Conservation (phyloP, 208 protist species). For the Trypanosoma grayi region DNA sequence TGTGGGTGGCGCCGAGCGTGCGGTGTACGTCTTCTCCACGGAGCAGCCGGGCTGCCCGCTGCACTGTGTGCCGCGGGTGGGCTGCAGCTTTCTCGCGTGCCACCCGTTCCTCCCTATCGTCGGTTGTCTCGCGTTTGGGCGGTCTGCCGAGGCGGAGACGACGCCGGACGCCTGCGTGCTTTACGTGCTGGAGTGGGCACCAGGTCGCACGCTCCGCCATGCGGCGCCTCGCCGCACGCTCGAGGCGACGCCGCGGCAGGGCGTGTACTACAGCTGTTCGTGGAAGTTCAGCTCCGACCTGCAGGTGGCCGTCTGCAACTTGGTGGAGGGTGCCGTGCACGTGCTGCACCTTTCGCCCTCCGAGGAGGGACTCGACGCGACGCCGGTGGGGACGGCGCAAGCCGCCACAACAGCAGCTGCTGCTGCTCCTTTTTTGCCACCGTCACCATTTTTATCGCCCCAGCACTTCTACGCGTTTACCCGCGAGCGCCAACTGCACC, state of each 20-base stretch:
- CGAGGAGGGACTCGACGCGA: background rate
- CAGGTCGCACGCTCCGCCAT: background rate
- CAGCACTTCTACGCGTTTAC: constrained; percentile 10
- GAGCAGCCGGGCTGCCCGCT: constrained; percentile 46
- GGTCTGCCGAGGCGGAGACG: background rate
- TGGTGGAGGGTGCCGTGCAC: constrained; percentile 52
- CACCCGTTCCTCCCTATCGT: constrained; percentile 76
- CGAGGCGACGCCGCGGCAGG: constrained; percentile 27
- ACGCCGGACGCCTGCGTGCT: constrained; percentile 20
- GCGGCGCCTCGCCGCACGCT: constrained; percentile 20
- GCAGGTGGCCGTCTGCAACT: constrained; percentile 63
- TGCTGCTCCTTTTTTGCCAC: background rate
- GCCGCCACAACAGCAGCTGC: background rate
- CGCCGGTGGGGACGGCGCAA: background rate
- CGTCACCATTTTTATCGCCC: background rate
- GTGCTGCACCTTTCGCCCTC: constrained; percentile 43
- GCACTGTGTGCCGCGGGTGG: constrained; percentile 21
- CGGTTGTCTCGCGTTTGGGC: constrained; percentile 43
- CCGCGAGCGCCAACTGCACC: constrained; percentile 36
- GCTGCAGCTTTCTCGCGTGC: constrained; percentile 44
- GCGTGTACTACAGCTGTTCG: constrained; percentile 29
- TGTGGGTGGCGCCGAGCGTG: constrained; percentile 51
- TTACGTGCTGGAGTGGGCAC: constrained; percentile 26
- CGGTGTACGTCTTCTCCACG: constrained; percentile 49
- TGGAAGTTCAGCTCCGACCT: constrained; percentile 82